Evolutionary conservation across 2,329 filamentous ascomycete species (phyloP).

Genomic region (Arthrobotrys sinensis): DNA sequence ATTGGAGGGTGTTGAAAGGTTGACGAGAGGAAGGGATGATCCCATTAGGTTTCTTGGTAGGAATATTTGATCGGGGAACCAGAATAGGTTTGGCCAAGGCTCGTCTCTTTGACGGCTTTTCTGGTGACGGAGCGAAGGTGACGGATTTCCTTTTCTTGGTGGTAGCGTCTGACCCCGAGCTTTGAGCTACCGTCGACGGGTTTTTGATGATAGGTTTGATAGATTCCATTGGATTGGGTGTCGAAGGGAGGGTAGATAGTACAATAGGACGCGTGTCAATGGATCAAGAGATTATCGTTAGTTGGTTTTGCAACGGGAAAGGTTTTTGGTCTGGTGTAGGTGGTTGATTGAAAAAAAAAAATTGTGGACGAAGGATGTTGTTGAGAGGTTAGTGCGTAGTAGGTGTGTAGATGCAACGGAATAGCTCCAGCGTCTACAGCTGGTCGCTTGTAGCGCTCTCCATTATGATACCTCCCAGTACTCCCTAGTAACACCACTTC

Average conservation of each 20-base stretch:
- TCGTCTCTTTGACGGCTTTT: slow-evolving; percentile 19
- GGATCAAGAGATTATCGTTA: too few species aligned
- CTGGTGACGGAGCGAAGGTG: slow-evolving; percentile 20
- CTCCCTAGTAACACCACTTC: neutral
- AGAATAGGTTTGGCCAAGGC: neutral
- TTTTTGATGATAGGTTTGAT: slow-evolving; percentile 12
- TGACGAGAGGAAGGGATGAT: neutral
- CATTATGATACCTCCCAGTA: neutral
- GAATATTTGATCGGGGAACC: neutral
- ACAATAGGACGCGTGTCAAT: too few species aligned
- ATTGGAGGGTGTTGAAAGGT: too few species aligned
- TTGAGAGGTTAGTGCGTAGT: too few species aligned
- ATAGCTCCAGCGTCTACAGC: too few species aligned
- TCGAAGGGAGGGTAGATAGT: neutral
- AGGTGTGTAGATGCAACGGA: too few species aligned
- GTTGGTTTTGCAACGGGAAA: too few species aligned
- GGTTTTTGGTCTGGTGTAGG: neutral
- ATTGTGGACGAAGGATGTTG: too few species aligned
- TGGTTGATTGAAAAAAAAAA: neutral
- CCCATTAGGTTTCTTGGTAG: neutral
- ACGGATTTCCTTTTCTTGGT: slow-evolving; percentile 21
- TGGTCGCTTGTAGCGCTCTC: neutral
- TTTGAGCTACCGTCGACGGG: neutral
- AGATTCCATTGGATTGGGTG: neutral
- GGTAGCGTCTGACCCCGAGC: neutral